Evolutionary conservation across 331 rosid genomes (phyloP).

Genomic region (Malus hybrid): DNA sequence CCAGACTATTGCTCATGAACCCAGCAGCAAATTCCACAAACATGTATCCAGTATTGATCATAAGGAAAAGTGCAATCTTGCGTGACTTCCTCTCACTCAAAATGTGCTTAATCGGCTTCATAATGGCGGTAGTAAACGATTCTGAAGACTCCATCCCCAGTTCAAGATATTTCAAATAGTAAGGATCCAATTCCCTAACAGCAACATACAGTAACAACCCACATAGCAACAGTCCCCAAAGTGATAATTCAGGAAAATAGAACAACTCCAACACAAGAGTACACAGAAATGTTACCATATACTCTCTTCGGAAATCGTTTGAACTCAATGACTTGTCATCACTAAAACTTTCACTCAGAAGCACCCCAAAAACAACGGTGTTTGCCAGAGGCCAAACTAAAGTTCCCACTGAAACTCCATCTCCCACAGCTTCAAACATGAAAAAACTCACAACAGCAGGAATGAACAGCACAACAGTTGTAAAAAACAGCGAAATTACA

Average conservation of each 20-base stretch:
- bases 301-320: conserved; percentile 59
- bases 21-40: conserved; percentile 87
- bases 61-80: conserved; percentile 78
- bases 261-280: conserved; percentile 65
- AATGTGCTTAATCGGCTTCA: conserved; percentile 77
- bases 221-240: conserved; percentile 79
- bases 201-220: conserved; percentile 67
- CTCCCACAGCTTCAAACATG: conserved; percentile 36
- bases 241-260: conserved; percentile 76
- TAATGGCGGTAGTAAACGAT: conserved; percentile 31
- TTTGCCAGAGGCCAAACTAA: conserved; percentile 75
- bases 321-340: conserved; percentile 38
- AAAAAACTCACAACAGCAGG: conserved; percentile 65
- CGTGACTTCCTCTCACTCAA: conserved; percentile 89
- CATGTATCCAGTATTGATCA: conserved; percentile 81
- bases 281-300: conserved; percentile 58
- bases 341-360: conserved; percentile 53
- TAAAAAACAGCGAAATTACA: conserved; percentile 56
- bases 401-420: conserved; percentile 34
- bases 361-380: conserved; percentile 79
- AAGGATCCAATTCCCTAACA: conserved; percentile 74
- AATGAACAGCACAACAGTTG: conserved; percentile 64
- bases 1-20: conserved; percentile 93
- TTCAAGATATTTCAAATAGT: conserved; percentile 22
- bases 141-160: conserved; percentile 46